Conservation (phyloP, 768 basidiomycete species). For the Boletus rex-veris region DNA sequence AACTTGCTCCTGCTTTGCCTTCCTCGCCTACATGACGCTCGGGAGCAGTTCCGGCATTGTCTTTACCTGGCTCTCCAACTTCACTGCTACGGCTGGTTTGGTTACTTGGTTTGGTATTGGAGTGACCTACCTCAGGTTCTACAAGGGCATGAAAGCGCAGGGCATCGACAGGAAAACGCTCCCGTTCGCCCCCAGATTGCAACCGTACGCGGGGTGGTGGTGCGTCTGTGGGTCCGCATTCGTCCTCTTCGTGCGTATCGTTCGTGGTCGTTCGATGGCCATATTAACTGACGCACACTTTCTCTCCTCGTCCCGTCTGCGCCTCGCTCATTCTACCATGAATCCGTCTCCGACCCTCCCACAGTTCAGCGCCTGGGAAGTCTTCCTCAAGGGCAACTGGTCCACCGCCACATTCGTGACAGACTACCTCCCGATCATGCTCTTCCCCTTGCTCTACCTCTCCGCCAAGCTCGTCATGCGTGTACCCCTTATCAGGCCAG, state of each 20-base stretch:
- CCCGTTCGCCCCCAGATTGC: constrained; percentile 42
- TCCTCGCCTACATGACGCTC: constrained; percentile 43
- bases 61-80: constrained; percentile 41
- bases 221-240: constrained; percentile 26
- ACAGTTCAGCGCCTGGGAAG: constrained; percentile 40
- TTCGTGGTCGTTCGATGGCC: background rate
- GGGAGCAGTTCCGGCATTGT: constrained; percentile 34
- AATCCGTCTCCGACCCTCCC: too few relatives aligned
- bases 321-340: background rate
- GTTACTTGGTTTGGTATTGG: constrained; percentile 44
- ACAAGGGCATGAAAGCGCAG: constrained; percentile 44
- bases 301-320: too few relatives aligned
- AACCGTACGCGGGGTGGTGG: constrained; percentile 43
- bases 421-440: constrained; percentile 39
- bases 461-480: constrained; percentile 22
- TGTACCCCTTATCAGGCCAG: background rate
- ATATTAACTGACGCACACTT: background rate
- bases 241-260: constrained; percentile 35
- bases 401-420: constrained; percentile 39
- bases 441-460: constrained; percentile 49
- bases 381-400: constrained; percentile 42
- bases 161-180: constrained; percentile 46
- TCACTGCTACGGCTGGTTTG: constrained; percentile 39
- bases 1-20: constrained; percentile 29
- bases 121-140: constrained; percentile 47